phyloP scores from a whole-genome alignment of 2,329 filamentous ascomycete species.

The Monilinia vaccinii-corymbosi region DNA sequence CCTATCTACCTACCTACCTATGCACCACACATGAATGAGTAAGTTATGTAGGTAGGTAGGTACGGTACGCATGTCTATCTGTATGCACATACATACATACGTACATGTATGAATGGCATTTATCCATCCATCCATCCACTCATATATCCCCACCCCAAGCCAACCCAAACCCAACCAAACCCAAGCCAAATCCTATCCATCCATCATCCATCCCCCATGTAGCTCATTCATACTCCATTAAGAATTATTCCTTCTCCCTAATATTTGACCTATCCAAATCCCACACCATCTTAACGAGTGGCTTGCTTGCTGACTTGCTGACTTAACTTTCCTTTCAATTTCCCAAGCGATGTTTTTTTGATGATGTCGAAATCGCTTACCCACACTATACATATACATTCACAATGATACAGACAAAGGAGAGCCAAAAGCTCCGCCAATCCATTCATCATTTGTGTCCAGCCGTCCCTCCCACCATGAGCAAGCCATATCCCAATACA shows the following conservation, averaged over 20 bases:
- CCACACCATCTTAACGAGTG: not conserved
- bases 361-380: not conserved
- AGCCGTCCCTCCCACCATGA: not conserved
- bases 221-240: not conserved
- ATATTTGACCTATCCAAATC: not conserved
- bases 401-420: not conserved
- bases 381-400: not conserved
- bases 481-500: conserved; percentile 1
- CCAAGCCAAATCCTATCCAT: not conserved
- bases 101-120: not conserved
- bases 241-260: not conserved
- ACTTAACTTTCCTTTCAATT: not conserved
- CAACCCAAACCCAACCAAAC: not conserved
- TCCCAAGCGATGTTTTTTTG: not conserved
- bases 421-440: not conserved
- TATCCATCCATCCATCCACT: not conserved
- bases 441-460: not conserved
- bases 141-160: too few relatives aligned
- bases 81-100: not conserved
- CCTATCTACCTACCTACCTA: not conserved
- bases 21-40: not conserved
- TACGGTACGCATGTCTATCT: not conserved
- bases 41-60: not conserved
- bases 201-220: not conserved
- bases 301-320: not conserved